Conservation (phyloP, 345 rosid species). For the Chamaenerion angustifolium region DNA sequence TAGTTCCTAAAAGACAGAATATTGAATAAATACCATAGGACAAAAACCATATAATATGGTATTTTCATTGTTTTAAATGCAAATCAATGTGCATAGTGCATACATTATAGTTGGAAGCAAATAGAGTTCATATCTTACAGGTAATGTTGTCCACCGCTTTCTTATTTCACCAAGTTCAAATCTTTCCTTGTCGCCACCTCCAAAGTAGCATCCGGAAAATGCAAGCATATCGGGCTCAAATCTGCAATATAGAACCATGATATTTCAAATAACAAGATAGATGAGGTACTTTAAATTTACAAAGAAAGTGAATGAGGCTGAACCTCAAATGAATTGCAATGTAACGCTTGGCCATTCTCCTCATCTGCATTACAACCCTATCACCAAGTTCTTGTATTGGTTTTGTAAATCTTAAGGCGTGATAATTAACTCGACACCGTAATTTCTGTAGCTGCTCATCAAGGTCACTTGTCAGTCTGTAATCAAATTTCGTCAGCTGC, state of each 20-base stretch:
- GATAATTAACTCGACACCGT: constrained; percentile 91
- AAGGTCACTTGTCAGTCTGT: constrained; percentile 77
- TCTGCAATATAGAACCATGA: constrained; percentile 21
- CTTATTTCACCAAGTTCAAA: constrained; percentile 78
- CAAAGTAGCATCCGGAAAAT: constrained; percentile 96
- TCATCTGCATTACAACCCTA: constrained; percentile 62
- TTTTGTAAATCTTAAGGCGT: constrained; percentile 77
- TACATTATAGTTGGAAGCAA: background rate
- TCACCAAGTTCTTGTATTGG: constrained; percentile 71
- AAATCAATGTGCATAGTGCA: background rate
- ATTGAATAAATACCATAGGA: background rate
- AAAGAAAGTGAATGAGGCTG: background rate
- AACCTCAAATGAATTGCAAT: constrained; percentile 93
- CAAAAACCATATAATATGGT: background rate
- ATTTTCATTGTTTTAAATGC: background rate
- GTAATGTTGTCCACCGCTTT: constrained; percentile 93
- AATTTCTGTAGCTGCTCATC: constrained; percentile 80
- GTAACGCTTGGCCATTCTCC: constrained; percentile 60
- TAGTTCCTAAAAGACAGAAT: constrained; percentile 43
- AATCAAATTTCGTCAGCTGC: constrained; percentile 96
- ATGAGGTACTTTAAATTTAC: background rate
- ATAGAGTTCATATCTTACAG: constrained; percentile 44
- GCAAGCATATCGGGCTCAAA: constrained; percentile 99
- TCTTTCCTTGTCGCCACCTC: constrained; percentile 98
- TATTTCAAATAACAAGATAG: background rate